Base-by-base conservation (phyloP, 2,329 filamentous ascomycete genomes). In the Reticulascus tulasneorum region DNA sequence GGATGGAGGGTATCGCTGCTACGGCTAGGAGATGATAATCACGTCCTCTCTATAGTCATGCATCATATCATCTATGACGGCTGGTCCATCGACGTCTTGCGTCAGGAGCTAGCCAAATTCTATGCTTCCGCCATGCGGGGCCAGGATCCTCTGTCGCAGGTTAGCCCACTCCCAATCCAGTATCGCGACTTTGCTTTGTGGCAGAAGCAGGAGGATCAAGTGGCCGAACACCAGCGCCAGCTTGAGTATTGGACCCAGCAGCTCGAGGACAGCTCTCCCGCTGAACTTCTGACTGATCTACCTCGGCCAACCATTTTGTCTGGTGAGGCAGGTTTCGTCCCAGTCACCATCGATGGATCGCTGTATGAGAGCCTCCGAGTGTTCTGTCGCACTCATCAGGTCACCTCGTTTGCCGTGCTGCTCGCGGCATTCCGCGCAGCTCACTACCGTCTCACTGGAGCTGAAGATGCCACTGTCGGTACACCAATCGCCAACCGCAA, bases 191-290 rank as follows among this genome's bases (percentile, higher is more conserved):
- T 23, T 17, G 2, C 27, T 1, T 6, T n/a, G 6, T 23, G 35
- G 25, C 20, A 27, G 26, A 23, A 33, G 6, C 15, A 23, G 17
- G 12, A 20, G 20, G 12, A 12, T 1, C 35, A 37, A 11, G 19
- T n/a, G 15, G 23, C 23, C 16, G 29, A 26, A 13, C 19, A 31
- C 2, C 23, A 37, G 12, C 15, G 23, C 3, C 35, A 32, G 5
- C 29, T 32, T 7, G 23, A 28, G 1, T 37, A 32, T 20, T 37
- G 35, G 35, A 20, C 25, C 21, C 28, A 25, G 8, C 27, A 33
- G n/a, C 35, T 37, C 6, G 70, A 74, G 34, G 49, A 61, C 13
- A 33, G 31, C 23, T 24, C 24, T 12, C 31, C 31, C n/a, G 31
- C 31, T 18, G 26, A 24, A 9, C 16, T 33, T 4, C 23, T 33